Base-by-base conservation (phyloP, 2,329 filamentous ascomycete species). In the Xylariales sp. region DNA sequence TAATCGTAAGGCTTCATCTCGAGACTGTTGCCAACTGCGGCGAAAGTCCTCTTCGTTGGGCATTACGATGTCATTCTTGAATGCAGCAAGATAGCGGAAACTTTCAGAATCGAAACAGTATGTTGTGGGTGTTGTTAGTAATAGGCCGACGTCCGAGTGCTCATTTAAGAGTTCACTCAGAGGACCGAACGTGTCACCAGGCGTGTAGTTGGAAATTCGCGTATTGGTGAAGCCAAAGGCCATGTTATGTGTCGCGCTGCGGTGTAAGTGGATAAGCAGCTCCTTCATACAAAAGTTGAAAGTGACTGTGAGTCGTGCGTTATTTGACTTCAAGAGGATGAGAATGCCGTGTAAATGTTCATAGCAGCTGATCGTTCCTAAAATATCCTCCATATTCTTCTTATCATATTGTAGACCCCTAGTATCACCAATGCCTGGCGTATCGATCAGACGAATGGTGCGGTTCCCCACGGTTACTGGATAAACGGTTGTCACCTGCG, bases 51-150 rank as follows among this genome's bases (percentile, higher is more conserved):
- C 50, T 28, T 54, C 43, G 35, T 62, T 50, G 5, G 41, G 45
- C 49, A 66, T 54, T 7, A 45, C 29, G 4, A 40, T 13, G 12
- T 45, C 54, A 8, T 59, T 45, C 41, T 62, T 62, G 24, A 42
- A 42, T 1, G 63, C 62, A 3, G 64, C 64, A 0, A 69, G 50
- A 33, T 55, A 68, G 5, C 63, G 61, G 41, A 69, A 69, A 24
- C 59, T 61, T 46, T 69, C 63, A 1, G 63, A 67, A 41, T 69
- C 65, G 31, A 68, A 69, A 42, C 62, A 69, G 40, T 62, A 70
- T 4, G 38, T 34, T 1, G 51, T 55, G 4, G 54, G 60, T 5
- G 29, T 53, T 24, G n/a, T 46, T 3, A 66, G 49, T 0, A 38
- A 40, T 4, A 65, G 36, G 2, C 52, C 48, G n/a, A 63, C 40